phyloP scores from a whole-genome alignment of 495 filamentous ascomycete species.

The Aspergillus ostianus region DNA sequence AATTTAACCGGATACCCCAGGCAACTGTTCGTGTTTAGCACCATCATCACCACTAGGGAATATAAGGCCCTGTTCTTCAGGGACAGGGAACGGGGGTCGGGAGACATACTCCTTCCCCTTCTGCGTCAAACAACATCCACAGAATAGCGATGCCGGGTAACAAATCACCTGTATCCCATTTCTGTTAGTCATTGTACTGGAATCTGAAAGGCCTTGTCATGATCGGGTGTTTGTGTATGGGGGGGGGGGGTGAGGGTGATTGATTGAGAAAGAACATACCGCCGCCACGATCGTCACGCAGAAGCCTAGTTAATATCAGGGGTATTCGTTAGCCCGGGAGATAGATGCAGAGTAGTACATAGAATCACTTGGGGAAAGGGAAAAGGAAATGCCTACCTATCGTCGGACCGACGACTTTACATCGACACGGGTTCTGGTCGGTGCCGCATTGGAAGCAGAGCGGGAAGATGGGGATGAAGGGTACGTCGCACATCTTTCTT shows the following conservation, averaged over 20 bases:
- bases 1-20: constrained; percentile 55
- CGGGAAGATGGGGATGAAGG: constrained; percentile 44
- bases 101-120: constrained; percentile 53
- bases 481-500: constrained; percentile 35
- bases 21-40: constrained; percentile 39
- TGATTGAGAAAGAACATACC: constrained; percentile 35
- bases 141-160: constrained; percentile 58
- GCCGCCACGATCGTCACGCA: constrained; percentile 48
- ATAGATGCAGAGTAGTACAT: no score
- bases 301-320: constrained; percentile 35
- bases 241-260: no score
- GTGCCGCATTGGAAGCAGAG: constrained; percentile 57
- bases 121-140: constrained; percentile 58
- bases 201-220: not conserved
- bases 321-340: no score
- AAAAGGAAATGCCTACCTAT: constrained; percentile 38
- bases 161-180: constrained; percentile 46
- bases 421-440: constrained; percentile 61
- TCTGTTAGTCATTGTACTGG: not conserved
- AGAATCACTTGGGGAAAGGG: no score
- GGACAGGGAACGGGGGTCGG: not conserved
- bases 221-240: not conserved
- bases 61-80: no score
- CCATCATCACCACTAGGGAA: not conserved
- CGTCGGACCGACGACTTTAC: constrained; percentile 61